A percentile compares a stretch with the other conserved stretches of the same genome.
These are phyloP conservation scores for Acrocalymma vagum DNA, from an alignment of 2,329 filamentous ascomycete species.

Conservation along the genomic window DNA sequence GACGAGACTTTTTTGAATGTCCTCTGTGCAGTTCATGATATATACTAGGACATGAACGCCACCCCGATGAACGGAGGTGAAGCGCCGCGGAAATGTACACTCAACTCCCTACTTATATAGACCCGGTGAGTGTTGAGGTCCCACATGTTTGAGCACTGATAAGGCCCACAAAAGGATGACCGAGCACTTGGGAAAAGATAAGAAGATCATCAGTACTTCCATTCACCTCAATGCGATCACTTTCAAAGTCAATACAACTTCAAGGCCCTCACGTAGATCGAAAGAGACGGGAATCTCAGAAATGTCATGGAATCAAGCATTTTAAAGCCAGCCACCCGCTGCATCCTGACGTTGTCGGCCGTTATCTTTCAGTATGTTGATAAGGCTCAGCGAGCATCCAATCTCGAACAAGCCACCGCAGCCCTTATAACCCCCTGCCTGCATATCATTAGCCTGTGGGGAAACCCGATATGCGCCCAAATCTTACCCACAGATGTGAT, in stretches of 20 bases:
- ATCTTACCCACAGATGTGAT: too few relatives aligned
- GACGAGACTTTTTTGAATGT: too few relatives aligned
- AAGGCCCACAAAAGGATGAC: conserved; percentile 20
- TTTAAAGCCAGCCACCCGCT: conserved; percentile 3
- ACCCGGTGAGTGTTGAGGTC: conserved; percentile 1
- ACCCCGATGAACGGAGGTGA: background rate
- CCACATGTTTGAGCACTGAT: conserved; percentile 21
- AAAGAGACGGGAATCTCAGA: conserved; percentile 10
- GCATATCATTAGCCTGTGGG: too few relatives aligned
- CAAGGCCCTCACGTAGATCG: background rate
- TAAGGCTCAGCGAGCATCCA: too few relatives aligned
- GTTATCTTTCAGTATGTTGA: conserved; percentile 1
- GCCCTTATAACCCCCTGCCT: background rate
- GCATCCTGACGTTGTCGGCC: conserved; percentile 13
- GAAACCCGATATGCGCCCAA: too few relatives aligned
- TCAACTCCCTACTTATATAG: conserved; percentile 12
- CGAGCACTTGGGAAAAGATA: conserved; percentile 23
- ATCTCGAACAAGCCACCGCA: background rate
- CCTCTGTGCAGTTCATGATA: too few relatives aligned
- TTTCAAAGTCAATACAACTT: too few relatives aligned
- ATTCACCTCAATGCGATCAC: too few relatives aligned
- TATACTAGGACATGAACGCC: too few relatives aligned
- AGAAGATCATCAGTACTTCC: conserved; percentile 21
- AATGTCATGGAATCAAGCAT: background rate
- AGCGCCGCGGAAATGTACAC: conserved; percentile 27